Base-by-base conservation (phyloP, 139 green algal genomes). In the Chlorella sp. region DNA sequence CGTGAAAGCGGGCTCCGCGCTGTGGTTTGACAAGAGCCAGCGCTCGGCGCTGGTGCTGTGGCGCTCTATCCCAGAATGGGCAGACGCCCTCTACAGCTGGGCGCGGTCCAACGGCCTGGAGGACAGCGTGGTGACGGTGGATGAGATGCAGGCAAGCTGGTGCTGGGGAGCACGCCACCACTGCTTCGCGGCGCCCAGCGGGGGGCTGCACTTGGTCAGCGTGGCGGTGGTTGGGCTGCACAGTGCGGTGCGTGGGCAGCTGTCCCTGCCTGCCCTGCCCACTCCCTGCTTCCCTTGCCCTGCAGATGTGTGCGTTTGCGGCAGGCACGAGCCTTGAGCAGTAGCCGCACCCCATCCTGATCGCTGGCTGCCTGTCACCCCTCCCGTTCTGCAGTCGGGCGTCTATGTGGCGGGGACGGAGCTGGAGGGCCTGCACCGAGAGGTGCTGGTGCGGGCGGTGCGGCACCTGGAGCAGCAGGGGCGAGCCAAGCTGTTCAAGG, bases 401-500 rank as follows among this genome's bases (percentile, higher is more conserved):
- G 39, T 82, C 3, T 57, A 73, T 20, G 90, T 93, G 51, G 38
- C 73, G 0, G 92, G 93, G 4, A 96, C 91, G 78, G 94, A 95
- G 56, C 70, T 95, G 62, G 74, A 91, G 44, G 93, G 93, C 0
- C 30, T 96, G 71, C 91, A 93, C 34, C 84, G 78, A 2, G 93
- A 95, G 80, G 68, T 96, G 36, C 74, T 96, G 30, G 16, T 90
- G 65, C 79, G 83, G 17, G 91, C 87, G 13, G 55, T 96, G 9
- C 78, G 82, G 60, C n/a, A 90, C 17, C 74, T 97, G 74, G 94
- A 97, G 84, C 25, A 76, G 28, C 87, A 90, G 81, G 91, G 93
- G 28, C 91, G 91, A 67, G 92, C 91, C 73, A 94, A 87, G 89
- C 63, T 94, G 30, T 96, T 96, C 88, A 89, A 89, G 57, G 93